Evolutionary conservation across 177 flowering plant species (phyloP).

Genomic region (Telopea speciosissima): DNA sequence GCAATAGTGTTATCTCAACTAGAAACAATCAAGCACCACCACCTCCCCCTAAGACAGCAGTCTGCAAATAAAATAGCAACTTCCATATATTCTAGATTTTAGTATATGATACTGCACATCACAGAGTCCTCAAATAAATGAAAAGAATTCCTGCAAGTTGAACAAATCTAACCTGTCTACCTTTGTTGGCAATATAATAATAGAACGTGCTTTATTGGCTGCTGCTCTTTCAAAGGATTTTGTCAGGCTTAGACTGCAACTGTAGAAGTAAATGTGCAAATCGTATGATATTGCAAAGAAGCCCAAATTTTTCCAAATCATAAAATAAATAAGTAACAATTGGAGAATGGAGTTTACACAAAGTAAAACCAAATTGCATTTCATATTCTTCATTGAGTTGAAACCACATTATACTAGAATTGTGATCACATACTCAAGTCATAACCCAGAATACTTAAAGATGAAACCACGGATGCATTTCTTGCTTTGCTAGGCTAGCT

Average conservation of each 20-base stretch:
- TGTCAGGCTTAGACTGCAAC: conserved; percentile 92
- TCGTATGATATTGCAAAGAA: not conserved
- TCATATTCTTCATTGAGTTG: not conserved
- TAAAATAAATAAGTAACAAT: not conserved
- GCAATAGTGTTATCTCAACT: no score
- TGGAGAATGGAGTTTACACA: not conserved
- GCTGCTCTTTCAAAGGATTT: conserved; percentile 99
- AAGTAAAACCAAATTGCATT: not conserved
- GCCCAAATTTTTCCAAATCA: not conserved
- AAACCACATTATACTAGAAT: not conserved
- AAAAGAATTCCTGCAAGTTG: conserved; percentile 4
- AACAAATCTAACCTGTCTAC: conserved; percentile 61
- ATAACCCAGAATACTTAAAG: no score
- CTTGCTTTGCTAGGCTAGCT: no score
- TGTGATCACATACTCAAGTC: not conserved
- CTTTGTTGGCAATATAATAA: conserved; percentile 85
- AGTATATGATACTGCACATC: not conserved
- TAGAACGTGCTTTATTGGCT: conserved; percentile 81
- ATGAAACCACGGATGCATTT: no score
- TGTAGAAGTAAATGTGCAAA: conserved; percentile 29
- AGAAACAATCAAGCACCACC: no score
- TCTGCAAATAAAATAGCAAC: not conserved
- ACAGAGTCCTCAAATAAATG: conserved; percentile 2
- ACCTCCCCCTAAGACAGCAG: not conserved
- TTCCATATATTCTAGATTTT: not conserved